These are phyloP conservation scores for Colletotrichum tanaceti DNA, from an alignment of 2,329 filamentous ascomycete species.

Conservation along the genomic window DNA sequence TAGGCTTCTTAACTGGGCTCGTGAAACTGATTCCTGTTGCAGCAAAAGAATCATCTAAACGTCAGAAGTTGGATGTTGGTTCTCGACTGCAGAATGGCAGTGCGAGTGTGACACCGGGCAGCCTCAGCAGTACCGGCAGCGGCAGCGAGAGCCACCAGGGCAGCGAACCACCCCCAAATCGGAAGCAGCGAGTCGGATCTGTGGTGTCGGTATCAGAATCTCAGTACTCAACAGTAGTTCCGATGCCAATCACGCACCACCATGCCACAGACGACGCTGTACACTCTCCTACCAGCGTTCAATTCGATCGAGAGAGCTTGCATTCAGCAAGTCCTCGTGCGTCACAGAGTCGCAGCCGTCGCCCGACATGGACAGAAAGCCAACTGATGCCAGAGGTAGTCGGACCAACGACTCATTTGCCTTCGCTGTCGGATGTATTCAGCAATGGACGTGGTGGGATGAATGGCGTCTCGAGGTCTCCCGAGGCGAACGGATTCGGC, in stretches of 20 bases:
- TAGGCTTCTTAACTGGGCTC: not conserved
- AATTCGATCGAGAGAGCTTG: conserved; percentile 49
- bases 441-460: conserved; percentile 48
- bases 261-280: conserved; percentile 57
- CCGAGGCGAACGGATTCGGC: conserved; percentile 27
- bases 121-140: conserved; percentile 56
- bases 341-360: conserved; percentile 26
- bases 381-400: conserved; percentile 25
- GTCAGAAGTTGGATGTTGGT: conserved; percentile 58
- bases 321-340: conserved; percentile 37
- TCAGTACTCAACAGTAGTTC: conserved; percentile 55
- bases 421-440: conserved; percentile 61
- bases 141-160: conserved; percentile 60
- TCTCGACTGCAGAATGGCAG: conserved; percentile 52
- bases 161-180: conserved; percentile 60
- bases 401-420: conserved; percentile 52
- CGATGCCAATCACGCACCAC: conserved; percentile 49
- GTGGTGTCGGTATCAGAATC: conserved; percentile 59
- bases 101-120: conserved; percentile 55
- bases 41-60: conserved; percentile 63
- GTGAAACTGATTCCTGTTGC: conserved; percentile 30
- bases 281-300: conserved; percentile 55
- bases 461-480: conserved; percentile 39
- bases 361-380: conserved; percentile 37
- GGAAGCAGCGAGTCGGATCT: conserved; percentile 62